Evolutionary conservation across 1,284 basidiomycete genomes (phyloP), one percentile per base, ranked within the genome.

Genomic region (Meripilus lineatus): DNA sequence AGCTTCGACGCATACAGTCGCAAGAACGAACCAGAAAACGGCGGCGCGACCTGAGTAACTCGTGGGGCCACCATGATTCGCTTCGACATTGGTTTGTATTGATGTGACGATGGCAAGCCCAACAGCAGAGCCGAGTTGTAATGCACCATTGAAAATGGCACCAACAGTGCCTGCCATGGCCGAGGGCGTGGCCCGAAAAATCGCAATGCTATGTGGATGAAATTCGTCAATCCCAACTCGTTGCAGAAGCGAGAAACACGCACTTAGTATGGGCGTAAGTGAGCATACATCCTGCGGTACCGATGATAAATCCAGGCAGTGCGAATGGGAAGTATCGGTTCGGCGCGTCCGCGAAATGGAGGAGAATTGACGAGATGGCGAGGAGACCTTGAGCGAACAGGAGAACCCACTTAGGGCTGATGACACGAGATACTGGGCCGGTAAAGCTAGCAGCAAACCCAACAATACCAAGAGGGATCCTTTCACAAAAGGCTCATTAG

Each of bases 301-400:
- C 72, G n/a, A 74, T 30, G 20, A 56, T 38, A 43, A 72, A 65
- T 10, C 60, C 71, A 5, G 74, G 71, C 49, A 75, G 69, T 25
- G 60, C 55, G 37, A 60, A 59, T 1, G 47, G 46, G 66, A 64
- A 74, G 51, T 74, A 74, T n/a, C 57, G 51, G 10, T 59, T 55
- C 10, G 58, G 53, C 1, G 51, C 42, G 28, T 70, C 62, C 1
- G 59, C 63, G 32, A 66, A 55, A 3, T 66, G 63, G 21, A 74
- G 50, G 3, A 72, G 51, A 17, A 63, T 41, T 1, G 65, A 70
- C 5, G 61, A 62, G 7, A 58, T 46, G 17, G 66, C 53, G 7
- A 58, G 38, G 42, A 70, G 45, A 10, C 49, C 47, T 14, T 65
- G 54, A 4, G 68, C 70, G n/a, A 53, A 40, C 2, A 71, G 43